Conservation (phyloP, 352 stramenopile genomes). For the Lagenidium sp. region DNA sequence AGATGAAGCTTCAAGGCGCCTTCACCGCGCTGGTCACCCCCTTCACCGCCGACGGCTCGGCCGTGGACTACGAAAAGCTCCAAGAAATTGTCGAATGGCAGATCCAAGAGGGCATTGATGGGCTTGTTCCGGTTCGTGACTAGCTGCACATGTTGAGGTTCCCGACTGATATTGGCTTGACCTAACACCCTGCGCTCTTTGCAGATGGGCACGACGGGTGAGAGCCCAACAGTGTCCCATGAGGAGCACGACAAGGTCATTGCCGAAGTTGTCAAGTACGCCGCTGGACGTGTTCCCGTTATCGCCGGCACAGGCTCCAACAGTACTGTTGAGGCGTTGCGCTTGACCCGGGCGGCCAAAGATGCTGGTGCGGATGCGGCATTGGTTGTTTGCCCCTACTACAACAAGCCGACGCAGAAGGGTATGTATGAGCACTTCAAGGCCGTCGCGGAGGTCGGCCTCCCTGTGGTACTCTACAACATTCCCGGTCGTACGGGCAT, state of each 20-base stretch:
- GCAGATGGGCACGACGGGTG: constrained; percentile 95
- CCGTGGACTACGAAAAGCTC: constrained; percentile 92
- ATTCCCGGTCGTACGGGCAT: constrained; percentile 95
- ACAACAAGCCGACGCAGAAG: constrained; percentile 98
- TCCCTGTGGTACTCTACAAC: constrained; percentile 97
- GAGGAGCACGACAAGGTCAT: constrained; percentile 95
- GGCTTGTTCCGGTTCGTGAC: constrained; percentile 80
- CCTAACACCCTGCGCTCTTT: background rate
- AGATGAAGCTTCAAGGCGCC: constrained; percentile 77
- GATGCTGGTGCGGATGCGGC: constrained; percentile 91
- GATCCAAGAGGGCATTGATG: constrained; percentile 92
- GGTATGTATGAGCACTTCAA: constrained; percentile 94
- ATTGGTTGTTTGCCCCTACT: constrained; percentile 97
- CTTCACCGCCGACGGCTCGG: constrained; percentile 86
- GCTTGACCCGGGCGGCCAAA: constrained; percentile 83
- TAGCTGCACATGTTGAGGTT: background rate
- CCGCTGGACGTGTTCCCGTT: constrained; percentile 84
- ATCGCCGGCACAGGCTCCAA: constrained; percentile 95
- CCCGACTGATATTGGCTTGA: background rate
- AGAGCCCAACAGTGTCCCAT: constrained; percentile 92
- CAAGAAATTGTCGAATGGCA: constrained; percentile 90
- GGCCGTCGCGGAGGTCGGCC: constrained; percentile 67
- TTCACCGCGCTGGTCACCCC: constrained; percentile 95
- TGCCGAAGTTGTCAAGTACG: constrained; percentile 80
- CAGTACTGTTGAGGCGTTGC: constrained; percentile 81